These are phyloP conservation scores for Penicillium odoratum DNA, from an alignment of 495 filamentous ascomycete species.

Conservation along the genomic window DNA sequence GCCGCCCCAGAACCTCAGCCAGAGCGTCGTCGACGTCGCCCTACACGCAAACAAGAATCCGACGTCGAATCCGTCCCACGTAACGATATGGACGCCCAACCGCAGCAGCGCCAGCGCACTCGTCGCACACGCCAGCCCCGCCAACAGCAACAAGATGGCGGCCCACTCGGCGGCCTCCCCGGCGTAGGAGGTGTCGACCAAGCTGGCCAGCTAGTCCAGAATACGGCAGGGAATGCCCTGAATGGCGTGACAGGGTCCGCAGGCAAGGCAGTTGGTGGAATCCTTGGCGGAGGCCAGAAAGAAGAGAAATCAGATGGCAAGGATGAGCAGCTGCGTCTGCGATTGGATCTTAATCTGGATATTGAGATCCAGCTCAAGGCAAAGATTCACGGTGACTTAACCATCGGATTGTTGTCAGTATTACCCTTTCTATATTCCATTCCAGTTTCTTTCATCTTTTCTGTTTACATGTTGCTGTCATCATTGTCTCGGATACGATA, in stretches of 20 bases:
- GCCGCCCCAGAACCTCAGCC: conserved; percentile 29
- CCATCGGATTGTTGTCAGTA: conserved; percentile 79
- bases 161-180: conserved; percentile 52
- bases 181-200: conserved; percentile 60
- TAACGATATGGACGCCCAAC: conserved; percentile 40
- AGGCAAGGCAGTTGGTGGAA: conserved; percentile 57
- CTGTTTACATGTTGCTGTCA: neutral
- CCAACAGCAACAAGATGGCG: conserved; percentile 40
- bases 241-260: conserved; percentile 56
- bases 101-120: conserved; percentile 40
- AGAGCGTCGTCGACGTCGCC: conserved; percentile 31
- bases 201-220: conserved; percentile 56
- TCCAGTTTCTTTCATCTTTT: neutral
- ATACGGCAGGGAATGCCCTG: conserved; percentile 64
- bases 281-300: conserved; percentile 40
- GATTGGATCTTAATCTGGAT: conserved; percentile 84
- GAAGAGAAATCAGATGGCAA: conserved; percentile 49
- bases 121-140: conserved; percentile 31
- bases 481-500: neutral
- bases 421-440: conserved; percentile 9
- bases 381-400: conserved; percentile 88
- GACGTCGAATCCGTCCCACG: conserved; percentile 38
- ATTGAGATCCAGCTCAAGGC: conserved; percentile 89
- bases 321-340: conserved; percentile 72
- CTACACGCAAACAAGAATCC: conserved; percentile 32